Evolutionary conservation across 352 stramenopile species (phyloP).

Genomic region (Globisporangium abappressorium): DNA sequence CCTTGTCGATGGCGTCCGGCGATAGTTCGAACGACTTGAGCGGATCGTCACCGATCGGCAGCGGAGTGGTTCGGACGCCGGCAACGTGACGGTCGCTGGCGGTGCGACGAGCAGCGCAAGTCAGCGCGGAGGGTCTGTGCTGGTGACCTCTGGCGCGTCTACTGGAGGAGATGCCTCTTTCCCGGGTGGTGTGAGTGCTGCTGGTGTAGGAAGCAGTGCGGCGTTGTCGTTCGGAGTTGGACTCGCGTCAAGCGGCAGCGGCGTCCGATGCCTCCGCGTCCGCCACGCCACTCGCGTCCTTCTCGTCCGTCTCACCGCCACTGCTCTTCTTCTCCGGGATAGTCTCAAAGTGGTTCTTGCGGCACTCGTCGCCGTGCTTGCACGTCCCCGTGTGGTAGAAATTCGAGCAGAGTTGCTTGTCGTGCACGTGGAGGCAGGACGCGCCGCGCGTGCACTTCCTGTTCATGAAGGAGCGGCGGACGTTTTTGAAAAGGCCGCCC

Average conservation of each 20-base stretch:
- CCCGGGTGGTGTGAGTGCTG: too few species aligned
- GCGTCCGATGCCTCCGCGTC: slow-evolving; percentile 2
- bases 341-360: slow-evolving; percentile 56
- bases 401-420: slow-evolving; percentile 40
- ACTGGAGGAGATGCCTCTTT: too few species aligned
- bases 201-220: too few species aligned
- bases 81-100: not conserved
- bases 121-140: slow-evolving; percentile 1
- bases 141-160: not conserved
- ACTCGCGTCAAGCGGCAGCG: too few species aligned
- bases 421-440: slow-evolving; percentile 51
- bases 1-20: not conserved
- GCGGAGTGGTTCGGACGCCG: not conserved
- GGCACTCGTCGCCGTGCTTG: slow-evolving; percentile 54
- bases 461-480: slow-evolving; percentile 57
- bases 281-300: not conserved
- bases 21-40: slow-evolving; percentile 9
- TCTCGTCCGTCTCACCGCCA: not conserved
- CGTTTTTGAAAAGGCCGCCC: slow-evolving; percentile 53
- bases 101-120: too few species aligned
- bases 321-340: slow-evolving; percentile 3
- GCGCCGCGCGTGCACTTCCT: slow-evolving; percentile 27
- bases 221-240: too few species aligned
- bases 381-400: slow-evolving; percentile 52
- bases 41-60: not conserved